Base-by-base conservation (phyloP, 2,329 filamentous ascomycete species). In the Pseudocercospora macadamiae region DNA sequence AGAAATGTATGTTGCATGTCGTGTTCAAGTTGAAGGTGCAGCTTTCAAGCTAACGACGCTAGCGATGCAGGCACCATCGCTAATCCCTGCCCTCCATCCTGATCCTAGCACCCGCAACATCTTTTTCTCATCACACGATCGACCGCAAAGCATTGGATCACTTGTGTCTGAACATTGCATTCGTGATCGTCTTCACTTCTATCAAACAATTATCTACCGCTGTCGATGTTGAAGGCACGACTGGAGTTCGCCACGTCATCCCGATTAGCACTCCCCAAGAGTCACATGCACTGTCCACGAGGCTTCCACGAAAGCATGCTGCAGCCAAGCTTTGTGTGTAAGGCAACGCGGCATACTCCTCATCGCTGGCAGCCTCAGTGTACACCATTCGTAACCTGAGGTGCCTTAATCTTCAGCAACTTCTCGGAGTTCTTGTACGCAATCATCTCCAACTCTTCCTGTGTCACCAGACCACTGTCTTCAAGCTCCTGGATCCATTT, bases 401-500 rank as follows among this genome's bases (percentile, higher is more conserved):
- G 67, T 36, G 66, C 70, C 54, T 72, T 74, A 16, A 74, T 56
- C 19, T 68, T 61, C 39, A 85, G 68, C 63, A 84, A 66, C 30
- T 69, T 75, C 68, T 82, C 78, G 3, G 82, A 80, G 69, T 85
- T 85, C 63, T 73, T 73, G 67, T 78, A 80, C 1, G 75, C 77
- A 62, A 85, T 80, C 61, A 73, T 73, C 47, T 81, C 77, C 61
- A 84, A 70, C 55, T 83, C 76, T 56, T 83, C 77, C 42, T 74
- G 68, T 2, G 70, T 78, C 34, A 86, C 75, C 67, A 85, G 63
- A 0, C 81, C 81, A 61, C 81, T 83, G 53, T 73, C 62, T 58
- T 79, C 73, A 36, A 86, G 69, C 64, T 82, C 79, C 59, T 78
- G 66, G 16, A 86, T 70, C 69, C 80, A 87, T 26, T 71, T 72